Evolutionary conservation across 2,329 filamentous ascomycete species (phyloP).

Genomic region (Penicillium sp.): DNA sequence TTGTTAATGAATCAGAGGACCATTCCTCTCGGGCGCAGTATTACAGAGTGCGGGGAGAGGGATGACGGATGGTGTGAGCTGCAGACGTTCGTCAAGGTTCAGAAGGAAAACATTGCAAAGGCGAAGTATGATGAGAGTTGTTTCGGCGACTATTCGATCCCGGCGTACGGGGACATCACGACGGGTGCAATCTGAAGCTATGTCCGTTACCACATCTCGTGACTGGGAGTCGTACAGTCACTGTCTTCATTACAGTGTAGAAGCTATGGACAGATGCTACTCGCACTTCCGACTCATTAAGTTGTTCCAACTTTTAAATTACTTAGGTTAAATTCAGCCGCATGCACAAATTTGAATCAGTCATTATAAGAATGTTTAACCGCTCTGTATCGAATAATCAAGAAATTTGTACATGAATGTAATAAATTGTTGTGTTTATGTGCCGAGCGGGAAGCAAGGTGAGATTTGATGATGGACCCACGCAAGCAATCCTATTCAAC

Average conservation of each 20-base stretch:
- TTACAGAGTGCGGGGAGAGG: conserved; percentile 55
- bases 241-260: neutral
- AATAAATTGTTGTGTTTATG: neutral
- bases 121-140: conserved; percentile 60
- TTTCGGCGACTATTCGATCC: conserved; percentile 40
- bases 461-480: neutral
- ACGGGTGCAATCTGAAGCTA: neutral
- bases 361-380: neutral
- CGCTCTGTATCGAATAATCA: neutral
- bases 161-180: neutral
- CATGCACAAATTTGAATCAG: neutral
- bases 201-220: neutral
- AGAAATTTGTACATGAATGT: neutral
- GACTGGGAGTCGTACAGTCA: neutral
- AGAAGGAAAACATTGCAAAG: conserved; percentile 50
- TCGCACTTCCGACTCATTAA: neutral
- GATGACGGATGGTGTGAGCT: conserved; percentile 72
- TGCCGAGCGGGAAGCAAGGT: neutral
- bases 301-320: neutral
- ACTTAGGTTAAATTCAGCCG: neutral
- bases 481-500: neutral
- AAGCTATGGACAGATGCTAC: neutral
- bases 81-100: conserved; percentile 55
- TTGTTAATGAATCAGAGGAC: conserved; percentile 68
- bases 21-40: conserved; percentile 58